Evolutionary conservation across 768 basidiomycete species (phyloP), one percentile per base, ranked within the genome.

Genomic region (Suillus brevipes): DNA sequence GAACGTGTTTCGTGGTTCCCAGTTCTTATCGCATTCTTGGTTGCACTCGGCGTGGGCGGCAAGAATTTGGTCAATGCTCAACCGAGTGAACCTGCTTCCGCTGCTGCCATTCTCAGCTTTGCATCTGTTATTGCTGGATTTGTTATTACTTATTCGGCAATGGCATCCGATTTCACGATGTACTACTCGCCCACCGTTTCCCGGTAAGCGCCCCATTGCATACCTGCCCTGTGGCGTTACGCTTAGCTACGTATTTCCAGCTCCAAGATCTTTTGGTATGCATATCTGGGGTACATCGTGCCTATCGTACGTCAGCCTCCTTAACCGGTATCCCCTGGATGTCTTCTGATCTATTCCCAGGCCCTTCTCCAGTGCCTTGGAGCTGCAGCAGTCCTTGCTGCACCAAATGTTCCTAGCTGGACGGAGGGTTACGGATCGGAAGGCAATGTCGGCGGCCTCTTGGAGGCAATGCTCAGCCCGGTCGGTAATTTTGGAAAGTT

Each of bases 1-100:
- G 92, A 93, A 69, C 83, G 87, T 12, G 65, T 90, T 3, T 80
- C 89, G 2, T 94, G 92, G 92, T 81, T 94, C 20, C 93, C 94
- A 0, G 84, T 92, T 20, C 71, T 92, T n/a, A 77, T 94, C 61
- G 84, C 87, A 10, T 93, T 89, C 73, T 68, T 92, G 38, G 83
- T 94, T 61, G 86, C 85, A 10, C 76, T 90, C 14, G 92, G 89
- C 4, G 80, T 91, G n/a, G 87, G 91, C 0, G 92, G 88, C 0
- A 89, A 90, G 67, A 81, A 93, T 67, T 78, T 95, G 13, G 77
- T 77, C 18, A 83, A 80, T 60, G 80, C 79, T 1, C 82, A 42
- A 0, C 78, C 85, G 0, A 75, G 79, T 1, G 77, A 71, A 12
- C 87, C 91, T 1, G 86, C 89, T 1, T 84, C 86, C 2, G 85